Percentiles rank a stretch among this genome's conserved stretches.
Conservation (phyloP, 768 basidiomycete genomes). For the Suillus subluteus region DNA sequence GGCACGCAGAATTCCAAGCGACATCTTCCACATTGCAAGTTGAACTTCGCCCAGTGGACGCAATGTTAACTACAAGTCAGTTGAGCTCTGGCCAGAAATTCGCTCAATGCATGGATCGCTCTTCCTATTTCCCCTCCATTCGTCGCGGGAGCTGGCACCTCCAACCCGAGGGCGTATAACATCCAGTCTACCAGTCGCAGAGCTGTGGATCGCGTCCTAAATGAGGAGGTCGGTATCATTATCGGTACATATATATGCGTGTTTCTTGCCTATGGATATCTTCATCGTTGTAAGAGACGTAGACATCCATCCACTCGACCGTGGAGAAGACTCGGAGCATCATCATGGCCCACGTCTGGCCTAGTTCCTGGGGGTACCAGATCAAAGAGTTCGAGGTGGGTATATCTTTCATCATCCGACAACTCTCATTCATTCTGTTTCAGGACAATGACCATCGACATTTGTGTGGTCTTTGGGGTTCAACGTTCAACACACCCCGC, state of each 20-base stretch:
- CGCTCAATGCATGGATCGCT: neutral
- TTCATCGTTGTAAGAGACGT: neutral
- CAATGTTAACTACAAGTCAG: neutral
- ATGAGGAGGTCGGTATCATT: constrained; percentile 39
- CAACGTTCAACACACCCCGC: constrained; percentile 67
- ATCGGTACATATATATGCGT: constrained; percentile 43
- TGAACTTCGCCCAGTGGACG: neutral
- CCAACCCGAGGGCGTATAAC: constrained; percentile 43
- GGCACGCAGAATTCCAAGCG: too few species aligned
- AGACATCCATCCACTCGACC: constrained; percentile 54
- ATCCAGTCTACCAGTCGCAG: constrained; percentile 34
- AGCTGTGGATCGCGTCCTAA: constrained; percentile 43
- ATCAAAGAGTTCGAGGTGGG: constrained; percentile 65
- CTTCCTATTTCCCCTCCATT: neutral
- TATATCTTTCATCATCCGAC: neutral
- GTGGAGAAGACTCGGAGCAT: constrained; percentile 48
- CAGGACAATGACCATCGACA: constrained; percentile 64
- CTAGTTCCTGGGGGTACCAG: constrained; percentile 72
- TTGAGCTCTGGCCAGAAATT: neutral
- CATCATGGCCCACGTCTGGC: constrained; percentile 84
- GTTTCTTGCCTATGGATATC: neutral
- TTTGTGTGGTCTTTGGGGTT: constrained; percentile 70
- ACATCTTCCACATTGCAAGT: neutral
- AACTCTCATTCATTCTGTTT: neutral
- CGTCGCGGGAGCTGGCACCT: constrained; percentile 16